Evolutionary conservation across 164 flowering plant genomes (phyloP).

Genomic region (Magnolia changhungtana): DNA sequence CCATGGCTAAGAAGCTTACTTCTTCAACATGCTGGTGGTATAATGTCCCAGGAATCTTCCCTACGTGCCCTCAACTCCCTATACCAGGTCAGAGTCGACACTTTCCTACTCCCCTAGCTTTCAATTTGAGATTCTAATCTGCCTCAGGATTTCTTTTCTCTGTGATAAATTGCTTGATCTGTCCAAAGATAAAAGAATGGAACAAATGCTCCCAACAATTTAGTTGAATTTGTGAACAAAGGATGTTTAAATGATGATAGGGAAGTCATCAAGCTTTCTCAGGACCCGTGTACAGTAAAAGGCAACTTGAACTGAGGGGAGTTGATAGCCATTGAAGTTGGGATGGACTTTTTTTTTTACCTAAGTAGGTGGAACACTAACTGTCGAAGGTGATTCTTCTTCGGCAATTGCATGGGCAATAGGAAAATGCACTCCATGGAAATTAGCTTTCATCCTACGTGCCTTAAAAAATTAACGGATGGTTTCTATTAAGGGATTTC

Average conservation of each 20-base stretch:
- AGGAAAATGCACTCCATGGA: background rate
- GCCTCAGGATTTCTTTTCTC: background rate
- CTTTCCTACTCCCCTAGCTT: background rate
- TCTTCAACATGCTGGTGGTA: slow-evolving; percentile 77
- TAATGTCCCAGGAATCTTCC: slow-evolving; percentile 87
- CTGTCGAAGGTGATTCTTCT: background rate
- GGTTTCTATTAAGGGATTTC: background rate
- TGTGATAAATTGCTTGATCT: background rate
- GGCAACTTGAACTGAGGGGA: background rate
- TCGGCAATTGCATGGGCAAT: background rate
- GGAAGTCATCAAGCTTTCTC: background rate
- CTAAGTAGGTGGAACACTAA: background rate
- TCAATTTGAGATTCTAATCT: background rate
- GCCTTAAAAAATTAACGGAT: background rate
- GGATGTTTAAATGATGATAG: background rate
- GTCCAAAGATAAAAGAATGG: background rate
- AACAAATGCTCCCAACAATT: background rate
- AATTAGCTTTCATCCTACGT: background rate
- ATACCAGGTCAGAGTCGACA: slow-evolving; percentile 53
- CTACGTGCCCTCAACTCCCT: slow-evolving; percentile 60
- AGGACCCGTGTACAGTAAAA: background rate
- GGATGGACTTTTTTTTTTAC: background rate
- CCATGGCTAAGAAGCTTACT: slow-evolving; percentile 87
- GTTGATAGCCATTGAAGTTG: background rate
- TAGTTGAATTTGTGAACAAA: background rate